phyloP scores from a whole-genome alignment of 2,329 filamentous ascomycete species.

The Malbranchea cinnamomea region DNA sequence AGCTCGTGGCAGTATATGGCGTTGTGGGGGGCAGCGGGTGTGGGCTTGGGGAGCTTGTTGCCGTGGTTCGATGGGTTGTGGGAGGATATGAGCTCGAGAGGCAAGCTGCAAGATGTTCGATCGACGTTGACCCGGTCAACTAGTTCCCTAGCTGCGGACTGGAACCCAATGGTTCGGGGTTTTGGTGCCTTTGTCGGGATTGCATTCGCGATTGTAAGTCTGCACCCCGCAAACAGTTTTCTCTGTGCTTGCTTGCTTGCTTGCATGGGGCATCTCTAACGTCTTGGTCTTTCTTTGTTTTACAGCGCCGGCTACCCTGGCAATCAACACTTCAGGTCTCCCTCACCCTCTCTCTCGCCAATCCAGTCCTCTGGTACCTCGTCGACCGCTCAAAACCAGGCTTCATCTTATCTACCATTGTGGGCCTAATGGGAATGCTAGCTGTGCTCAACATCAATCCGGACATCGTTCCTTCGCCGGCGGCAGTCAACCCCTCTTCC shows the following conservation, averaged over 20 bases:
- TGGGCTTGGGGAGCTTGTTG: conserved; percentile 61
- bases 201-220: conserved; percentile 69
- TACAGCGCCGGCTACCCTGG: conserved; percentile 77
- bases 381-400: conserved; percentile 82
- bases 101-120: conserved; percentile 12
- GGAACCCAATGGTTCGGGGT: conserved; percentile 57
- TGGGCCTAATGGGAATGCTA: conserved; percentile 60
- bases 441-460: conserved; percentile 62
- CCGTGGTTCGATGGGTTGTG: conserved; percentile 73
- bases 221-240: conserved; percentile 61
- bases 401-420: conserved; percentile 59
- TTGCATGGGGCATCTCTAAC: conserved; percentile 1
- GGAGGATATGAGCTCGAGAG: conserved; percentile 35
- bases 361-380: conserved; percentile 90
- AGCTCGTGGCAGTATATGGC: conserved; percentile 50
- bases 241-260: conserved; percentile 1
- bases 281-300: conserved; percentile 4
- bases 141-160: conserved; percentile 41
- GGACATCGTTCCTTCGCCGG: conserved; percentile 58
- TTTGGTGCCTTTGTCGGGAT: conserved; percentile 59
- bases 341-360: conserved; percentile 73
- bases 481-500: conserved; percentile 24
- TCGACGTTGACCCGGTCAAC: conserved; percentile 11
- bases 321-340: conserved; percentile 89
- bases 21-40: conserved; percentile 70